phyloP scores from a whole-genome alignment of 2,329 filamentous ascomycete genomes.

The Ceratocystiopsis sp. region DNA sequence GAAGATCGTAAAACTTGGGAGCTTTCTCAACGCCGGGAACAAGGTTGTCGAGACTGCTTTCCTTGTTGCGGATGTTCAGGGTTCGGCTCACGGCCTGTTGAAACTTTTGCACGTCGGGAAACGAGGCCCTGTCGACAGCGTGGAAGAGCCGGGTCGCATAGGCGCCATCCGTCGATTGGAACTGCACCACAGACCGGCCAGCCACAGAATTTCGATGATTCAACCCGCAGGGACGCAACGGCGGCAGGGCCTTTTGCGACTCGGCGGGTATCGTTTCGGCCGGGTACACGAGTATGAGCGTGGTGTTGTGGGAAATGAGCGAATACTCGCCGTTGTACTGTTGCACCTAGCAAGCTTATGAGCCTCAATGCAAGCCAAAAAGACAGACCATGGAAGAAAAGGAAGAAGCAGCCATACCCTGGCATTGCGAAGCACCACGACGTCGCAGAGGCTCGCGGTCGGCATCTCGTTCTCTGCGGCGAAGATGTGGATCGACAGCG shows the following conservation, averaged over 20 bases:
- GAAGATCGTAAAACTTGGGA: slow-evolving; percentile 46
- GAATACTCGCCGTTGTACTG: slow-evolving; percentile 17
- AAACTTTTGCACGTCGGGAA: slow-evolving; percentile 30
- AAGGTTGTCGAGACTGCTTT: slow-evolving; percentile 12
- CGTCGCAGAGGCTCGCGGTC: slow-evolving; percentile 33
- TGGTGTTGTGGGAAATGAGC: slow-evolving; percentile 25
- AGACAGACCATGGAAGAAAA: background rate
- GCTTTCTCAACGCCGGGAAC: slow-evolving; percentile 44
- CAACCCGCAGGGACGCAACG: too few relatives aligned
- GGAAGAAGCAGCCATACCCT: slow-evolving; percentile 26
- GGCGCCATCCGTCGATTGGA: slow-evolving; percentile 4
- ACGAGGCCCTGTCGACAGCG: slow-evolving; percentile 21
- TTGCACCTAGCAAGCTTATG: slow-evolving; percentile 22
- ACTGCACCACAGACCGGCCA: background rate
- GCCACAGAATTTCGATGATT: too few relatives aligned
- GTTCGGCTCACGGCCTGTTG: slow-evolving; percentile 21
- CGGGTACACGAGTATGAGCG: slow-evolving; percentile 28
- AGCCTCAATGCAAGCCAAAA: too few relatives aligned
- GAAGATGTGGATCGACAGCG: slow-evolving; percentile 43
- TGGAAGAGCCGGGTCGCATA: slow-evolving; percentile 34
- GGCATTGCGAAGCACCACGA: slow-evolving; percentile 43
- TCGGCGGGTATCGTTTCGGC: slow-evolving; percentile 6
- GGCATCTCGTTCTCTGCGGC: slow-evolving; percentile 31
- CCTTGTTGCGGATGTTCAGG: slow-evolving; percentile 31
- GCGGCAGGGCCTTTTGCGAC: too few relatives aligned